Evolutionary conservation across 2,329 filamentous ascomycete genomes (phyloP).

Genomic region (Pezicula neosporulosa): DNA sequence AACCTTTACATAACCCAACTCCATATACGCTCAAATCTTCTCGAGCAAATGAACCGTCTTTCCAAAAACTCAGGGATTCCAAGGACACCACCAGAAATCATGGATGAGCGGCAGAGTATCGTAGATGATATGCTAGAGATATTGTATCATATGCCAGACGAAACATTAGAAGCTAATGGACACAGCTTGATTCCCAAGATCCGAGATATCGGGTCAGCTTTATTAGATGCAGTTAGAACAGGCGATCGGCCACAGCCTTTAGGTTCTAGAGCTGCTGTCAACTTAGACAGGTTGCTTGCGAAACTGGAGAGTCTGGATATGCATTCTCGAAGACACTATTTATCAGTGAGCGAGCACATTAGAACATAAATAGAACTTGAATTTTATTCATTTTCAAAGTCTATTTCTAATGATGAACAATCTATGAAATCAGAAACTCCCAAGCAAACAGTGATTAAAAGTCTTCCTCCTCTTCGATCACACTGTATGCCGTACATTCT

Average conservation of each 20-base stretch:
- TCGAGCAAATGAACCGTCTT: constrained; percentile 26
- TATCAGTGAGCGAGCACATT: neutral
- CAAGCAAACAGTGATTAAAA: neutral
- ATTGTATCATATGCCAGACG: constrained; percentile 29
- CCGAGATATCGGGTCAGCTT: constrained; percentile 32
- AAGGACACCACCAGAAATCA: neutral
- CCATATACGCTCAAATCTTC: constrained; percentile 32
- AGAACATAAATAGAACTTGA: neutral
- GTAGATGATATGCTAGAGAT: constrained; percentile 34
- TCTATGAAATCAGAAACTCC: neutral
- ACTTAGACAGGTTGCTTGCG: constrained; percentile 5
- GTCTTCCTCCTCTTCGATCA: constrained; percentile 11
- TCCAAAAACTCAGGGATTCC: neutral
- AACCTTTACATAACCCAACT: constrained; percentile 35
- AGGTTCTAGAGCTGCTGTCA: constrained; percentile 1
- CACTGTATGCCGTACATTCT: constrained; percentile 35
- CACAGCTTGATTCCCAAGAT: constrained; percentile 26
- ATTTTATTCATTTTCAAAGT: neutral
- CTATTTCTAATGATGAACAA: too few species aligned
- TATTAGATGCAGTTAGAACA: constrained; percentile 18
- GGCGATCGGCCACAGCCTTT: neutral
- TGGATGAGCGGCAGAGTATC: constrained; percentile 27
- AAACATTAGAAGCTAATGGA: constrained; percentile 28
- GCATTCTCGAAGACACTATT: neutral
- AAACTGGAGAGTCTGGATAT: constrained; percentile 18